These are phyloP conservation scores for Pleodorina starrii DNA, from an alignment of 139 green algal genomes.

Conservation along the genomic window DNA sequence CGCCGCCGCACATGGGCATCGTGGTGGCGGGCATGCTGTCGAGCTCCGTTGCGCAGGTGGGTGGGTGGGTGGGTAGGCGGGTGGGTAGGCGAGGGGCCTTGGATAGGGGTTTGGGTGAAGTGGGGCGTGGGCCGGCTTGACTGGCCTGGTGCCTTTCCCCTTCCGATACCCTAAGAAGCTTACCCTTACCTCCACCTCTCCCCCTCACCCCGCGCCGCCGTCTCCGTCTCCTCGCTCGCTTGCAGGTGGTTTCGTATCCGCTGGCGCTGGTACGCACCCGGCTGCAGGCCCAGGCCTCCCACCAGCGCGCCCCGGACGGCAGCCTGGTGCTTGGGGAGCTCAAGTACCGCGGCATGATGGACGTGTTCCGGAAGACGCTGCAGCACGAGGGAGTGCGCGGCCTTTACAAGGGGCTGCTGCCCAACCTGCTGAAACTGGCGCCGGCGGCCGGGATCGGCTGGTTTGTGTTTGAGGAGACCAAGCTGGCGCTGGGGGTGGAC, in stretches of 20 bases:
- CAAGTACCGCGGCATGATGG: constrained; percentile 87
- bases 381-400: constrained; percentile 80
- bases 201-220: not conserved
- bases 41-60: constrained; percentile 77
- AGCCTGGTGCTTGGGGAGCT: constrained; percentile 1
- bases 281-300: constrained; percentile 72
- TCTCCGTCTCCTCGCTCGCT: too few relatives aligned
- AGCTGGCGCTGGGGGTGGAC: constrained; percentile 78
- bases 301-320: not conserved
- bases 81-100: too few relatives aligned
- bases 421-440: constrained; percentile 93
- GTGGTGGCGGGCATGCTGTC: constrained; percentile 86
- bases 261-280: constrained; percentile 88
- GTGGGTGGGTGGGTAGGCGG: too few relatives aligned
- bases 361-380: constrained; percentile 83
- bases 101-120: too few relatives aligned
- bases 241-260: constrained; percentile 89
- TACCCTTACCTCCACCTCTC: too few relatives aligned
- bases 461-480: constrained; percentile 91
- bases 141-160: too few relatives aligned
- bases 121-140: too few relatives aligned
- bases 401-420: constrained; percentile 81
- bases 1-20: constrained; percentile 77
- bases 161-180: too few relatives aligned
- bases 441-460: constrained; percentile 91